Percentiles rank a stretch among this genome's conserved stretches.
These are phyloP conservation scores for Lanmaoa pseudosensibilis DNA, from an alignment of 768 basidiomycete species.

Conservation along the genomic window DNA sequence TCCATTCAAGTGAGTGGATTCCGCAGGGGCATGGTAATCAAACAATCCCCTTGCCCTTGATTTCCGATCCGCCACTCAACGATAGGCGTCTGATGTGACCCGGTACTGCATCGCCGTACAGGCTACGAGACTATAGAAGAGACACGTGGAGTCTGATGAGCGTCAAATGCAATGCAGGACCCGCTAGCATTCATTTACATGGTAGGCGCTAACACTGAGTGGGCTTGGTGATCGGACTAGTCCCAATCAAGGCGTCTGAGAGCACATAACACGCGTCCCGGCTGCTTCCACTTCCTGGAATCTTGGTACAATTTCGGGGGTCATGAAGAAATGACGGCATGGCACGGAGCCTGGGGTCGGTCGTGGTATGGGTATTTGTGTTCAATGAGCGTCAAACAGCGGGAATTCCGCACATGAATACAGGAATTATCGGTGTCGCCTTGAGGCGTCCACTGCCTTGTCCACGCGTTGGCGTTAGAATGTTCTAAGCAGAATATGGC, in stretches of 20 bases:
- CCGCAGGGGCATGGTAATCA: background rate
- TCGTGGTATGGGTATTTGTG: background rate
- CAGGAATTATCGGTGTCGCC: background rate
- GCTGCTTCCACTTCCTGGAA: background rate
- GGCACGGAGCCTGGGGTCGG: background rate
- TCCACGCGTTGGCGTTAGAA: background rate
- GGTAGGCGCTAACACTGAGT: background rate
- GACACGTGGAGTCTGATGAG: background rate
- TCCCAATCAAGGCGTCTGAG: slow-evolving; percentile 1
- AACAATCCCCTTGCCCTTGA: background rate
- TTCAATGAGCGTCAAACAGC: slow-evolving; percentile 1
- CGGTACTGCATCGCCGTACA: background rate
- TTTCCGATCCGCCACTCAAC: background rate
- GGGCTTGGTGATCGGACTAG: background rate
- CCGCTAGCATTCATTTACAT: background rate
- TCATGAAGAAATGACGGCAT: slow-evolving; percentile 13
- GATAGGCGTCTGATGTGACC: background rate
- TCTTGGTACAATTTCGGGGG: background rate
- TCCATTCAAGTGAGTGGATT: background rate
- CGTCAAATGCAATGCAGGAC: background rate
- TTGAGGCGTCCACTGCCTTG: background rate
- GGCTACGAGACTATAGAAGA: background rate
- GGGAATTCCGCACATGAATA: background rate
- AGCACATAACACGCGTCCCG: background rate
- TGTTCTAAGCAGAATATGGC: background rate